These are phyloP conservation scores for Cinchona pubescens DNA, from an alignment of 257 asterid species.

Conservation along the genomic window DNA sequence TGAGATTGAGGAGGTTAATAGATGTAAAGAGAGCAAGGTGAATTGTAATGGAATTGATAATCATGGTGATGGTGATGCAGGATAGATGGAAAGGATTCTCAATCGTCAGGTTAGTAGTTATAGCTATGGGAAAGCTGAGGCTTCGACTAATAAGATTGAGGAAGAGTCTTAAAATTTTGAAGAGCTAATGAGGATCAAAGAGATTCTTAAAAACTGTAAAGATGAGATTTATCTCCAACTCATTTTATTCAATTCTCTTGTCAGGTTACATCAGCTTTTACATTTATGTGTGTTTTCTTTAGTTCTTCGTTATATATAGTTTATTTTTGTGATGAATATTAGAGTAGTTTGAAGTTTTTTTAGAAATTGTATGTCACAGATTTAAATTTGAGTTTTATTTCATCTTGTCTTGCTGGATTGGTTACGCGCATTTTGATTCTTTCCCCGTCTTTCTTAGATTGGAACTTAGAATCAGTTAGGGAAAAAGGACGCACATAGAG, in stretches of 20 bases:
- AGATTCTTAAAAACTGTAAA: constrained; percentile 48
- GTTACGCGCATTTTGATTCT: too few species aligned
- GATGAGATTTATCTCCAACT: constrained; percentile 51
- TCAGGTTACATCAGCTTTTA: constrained; percentile 8
- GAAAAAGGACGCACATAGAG: too few species aligned
- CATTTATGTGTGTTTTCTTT: neutral
- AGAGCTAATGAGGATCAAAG: constrained; percentile 81
- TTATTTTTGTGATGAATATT: too few species aligned
- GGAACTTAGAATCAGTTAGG: too few species aligned
- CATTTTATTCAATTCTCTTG: neutral
- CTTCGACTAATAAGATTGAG: constrained; percentile 81
- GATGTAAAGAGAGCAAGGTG: constrained; percentile 66
- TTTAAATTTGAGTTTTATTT: too few species aligned
- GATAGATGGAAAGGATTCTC: constrained; percentile 38
- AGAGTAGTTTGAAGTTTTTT: too few species aligned
- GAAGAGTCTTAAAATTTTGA: constrained; percentile 53
- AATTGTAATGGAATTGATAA: constrained; percentile 39
- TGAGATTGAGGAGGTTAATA: constrained; percentile 38
- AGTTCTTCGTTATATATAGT: too few species aligned
- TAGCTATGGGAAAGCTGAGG: constrained; percentile 81
- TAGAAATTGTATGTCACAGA: too few species aligned
- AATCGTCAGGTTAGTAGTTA: constrained; percentile 45
- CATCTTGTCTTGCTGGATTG: too few species aligned
- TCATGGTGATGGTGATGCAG: constrained; percentile 26
- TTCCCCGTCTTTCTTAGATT: too few species aligned